These are phyloP conservation scores for Nyssa sinensis DNA, from an alignment of 148 eudicot genomes.

Conservation along the genomic window DNA sequence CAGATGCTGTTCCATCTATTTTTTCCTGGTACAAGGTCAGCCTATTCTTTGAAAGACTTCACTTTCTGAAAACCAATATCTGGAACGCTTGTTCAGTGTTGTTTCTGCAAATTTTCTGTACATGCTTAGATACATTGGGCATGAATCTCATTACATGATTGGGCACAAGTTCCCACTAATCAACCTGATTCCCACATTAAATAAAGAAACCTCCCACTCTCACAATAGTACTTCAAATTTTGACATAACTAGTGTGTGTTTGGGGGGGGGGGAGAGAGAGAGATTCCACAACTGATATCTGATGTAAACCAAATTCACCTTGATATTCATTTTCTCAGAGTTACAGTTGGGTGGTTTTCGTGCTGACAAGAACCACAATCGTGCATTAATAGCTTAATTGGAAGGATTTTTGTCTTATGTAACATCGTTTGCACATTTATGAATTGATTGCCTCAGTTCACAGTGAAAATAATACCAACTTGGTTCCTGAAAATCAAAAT, in stretches of 20 bases:
- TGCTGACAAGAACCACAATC: not conserved
- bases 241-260: not conserved
- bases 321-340: not conserved
- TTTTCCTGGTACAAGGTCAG: slow-evolving; percentile 93
- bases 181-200: not conserved
- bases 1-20: slow-evolving; percentile 42
- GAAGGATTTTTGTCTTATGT: no score
- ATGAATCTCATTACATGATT: no score
- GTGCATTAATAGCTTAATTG: no score
- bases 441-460: not conserved
- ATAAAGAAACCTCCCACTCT: not conserved
- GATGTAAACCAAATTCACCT: not conserved
- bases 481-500: not conserved
- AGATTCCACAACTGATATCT: not conserved
- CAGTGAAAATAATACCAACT: not conserved
- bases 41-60: not conserved
- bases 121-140: not conserved
- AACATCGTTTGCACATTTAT: not conserved
- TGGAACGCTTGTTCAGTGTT: not conserved
- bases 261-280: not conserved
- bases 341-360: not conserved
- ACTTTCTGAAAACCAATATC: not conserved
- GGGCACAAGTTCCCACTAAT: not conserved
- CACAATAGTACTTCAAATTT: not conserved
- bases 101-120: not conserved